Conservation (phyloP, 1,284 basidiomycete species). For the Earliella scabrosa region DNA sequence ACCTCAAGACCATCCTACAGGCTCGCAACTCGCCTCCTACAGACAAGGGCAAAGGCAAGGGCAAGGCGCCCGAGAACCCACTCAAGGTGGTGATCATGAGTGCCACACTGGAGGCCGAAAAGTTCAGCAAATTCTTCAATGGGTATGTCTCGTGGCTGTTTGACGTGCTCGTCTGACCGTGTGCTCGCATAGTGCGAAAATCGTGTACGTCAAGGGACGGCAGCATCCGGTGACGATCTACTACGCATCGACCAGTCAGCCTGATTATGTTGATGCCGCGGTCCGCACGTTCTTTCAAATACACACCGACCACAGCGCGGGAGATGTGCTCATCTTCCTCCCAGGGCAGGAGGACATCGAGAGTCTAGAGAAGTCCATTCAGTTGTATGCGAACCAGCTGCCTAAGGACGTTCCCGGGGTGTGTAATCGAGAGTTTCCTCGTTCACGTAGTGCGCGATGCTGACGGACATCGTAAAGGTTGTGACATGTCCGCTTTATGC, state of each 20-base stretch:
- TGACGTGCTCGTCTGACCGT: not conserved
- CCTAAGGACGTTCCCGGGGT: constrained; percentile 59
- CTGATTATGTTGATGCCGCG: constrained; percentile 90
- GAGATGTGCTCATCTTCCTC: constrained; percentile 94
- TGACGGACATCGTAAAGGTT: constrained; percentile 60
- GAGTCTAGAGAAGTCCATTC: constrained; percentile 76
- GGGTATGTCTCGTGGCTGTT: constrained; percentile 58
- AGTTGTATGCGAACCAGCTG: constrained; percentile 66
- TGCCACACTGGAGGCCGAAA: constrained; percentile 94
- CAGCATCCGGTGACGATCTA: constrained; percentile 90
- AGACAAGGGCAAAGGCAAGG: constrained; percentile 43
- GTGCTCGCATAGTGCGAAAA: constrained; percentile 66
- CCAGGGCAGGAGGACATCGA: constrained; percentile 99
- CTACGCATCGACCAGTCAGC: constrained; percentile 73
- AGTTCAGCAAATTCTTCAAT: constrained; percentile 89
- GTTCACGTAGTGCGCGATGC: too few species aligned
- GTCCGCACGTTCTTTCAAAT: constrained; percentile 92
- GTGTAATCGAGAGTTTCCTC: constrained; percentile 27
- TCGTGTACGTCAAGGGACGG: constrained; percentile 91
- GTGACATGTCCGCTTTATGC: constrained; percentile 84
- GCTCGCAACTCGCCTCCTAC: constrained; percentile 57
- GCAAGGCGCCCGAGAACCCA: constrained; percentile 41
- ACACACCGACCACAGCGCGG: constrained; percentile 78
- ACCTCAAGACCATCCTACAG: constrained; percentile 86
- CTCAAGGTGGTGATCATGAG: constrained; percentile 97